Percentiles rank a stretch among this genome's conserved stretches.
phyloP scores from a whole-genome alignment of 208 protist genomes.

The Strigomonas culicis region DNA sequence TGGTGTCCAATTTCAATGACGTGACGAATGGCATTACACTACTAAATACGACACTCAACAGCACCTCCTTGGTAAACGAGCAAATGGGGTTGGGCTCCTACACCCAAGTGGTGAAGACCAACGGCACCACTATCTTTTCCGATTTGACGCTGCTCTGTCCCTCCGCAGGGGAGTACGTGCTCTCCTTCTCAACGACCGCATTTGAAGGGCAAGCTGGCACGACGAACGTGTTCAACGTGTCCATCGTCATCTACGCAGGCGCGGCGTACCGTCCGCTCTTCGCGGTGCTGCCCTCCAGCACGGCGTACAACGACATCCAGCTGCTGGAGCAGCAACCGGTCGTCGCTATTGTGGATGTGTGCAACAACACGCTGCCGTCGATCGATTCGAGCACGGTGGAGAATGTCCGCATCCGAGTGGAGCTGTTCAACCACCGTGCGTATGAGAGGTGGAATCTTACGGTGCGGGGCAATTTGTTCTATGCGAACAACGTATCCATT shows the following conservation, averaged over 20 bases:
- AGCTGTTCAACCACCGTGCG: neutral
- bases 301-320: constrained; percentile 15
- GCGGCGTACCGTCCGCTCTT: constrained; percentile 15
- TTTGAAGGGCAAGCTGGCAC: neutral
- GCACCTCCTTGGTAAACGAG: too few relatives aligned
- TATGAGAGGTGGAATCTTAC: constrained; percentile 16
- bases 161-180: neutral
- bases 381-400: constrained; percentile 8
- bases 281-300: constrained; percentile 18
- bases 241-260: constrained; percentile 16
- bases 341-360: constrained; percentile 27
- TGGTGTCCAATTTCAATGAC: neutral
- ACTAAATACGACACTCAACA: neutral
- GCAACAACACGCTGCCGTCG: constrained; percentile 21
- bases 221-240: neutral
- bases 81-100: neutral
- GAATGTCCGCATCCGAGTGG: constrained; percentile 17
- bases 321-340: constrained; percentile 27
- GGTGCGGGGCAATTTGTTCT: constrained; percentile 22
- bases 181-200: neutral
- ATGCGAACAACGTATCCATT: constrained; percentile 25
- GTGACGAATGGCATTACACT: neutral
- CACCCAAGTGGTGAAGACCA: neutral
- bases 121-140: neutral
- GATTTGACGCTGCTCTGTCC: neutral